These are phyloP conservation scores for Calycina herbarum DNA, from an alignment of 2,329 filamentous ascomycete species.

Conservation along the genomic window DNA sequence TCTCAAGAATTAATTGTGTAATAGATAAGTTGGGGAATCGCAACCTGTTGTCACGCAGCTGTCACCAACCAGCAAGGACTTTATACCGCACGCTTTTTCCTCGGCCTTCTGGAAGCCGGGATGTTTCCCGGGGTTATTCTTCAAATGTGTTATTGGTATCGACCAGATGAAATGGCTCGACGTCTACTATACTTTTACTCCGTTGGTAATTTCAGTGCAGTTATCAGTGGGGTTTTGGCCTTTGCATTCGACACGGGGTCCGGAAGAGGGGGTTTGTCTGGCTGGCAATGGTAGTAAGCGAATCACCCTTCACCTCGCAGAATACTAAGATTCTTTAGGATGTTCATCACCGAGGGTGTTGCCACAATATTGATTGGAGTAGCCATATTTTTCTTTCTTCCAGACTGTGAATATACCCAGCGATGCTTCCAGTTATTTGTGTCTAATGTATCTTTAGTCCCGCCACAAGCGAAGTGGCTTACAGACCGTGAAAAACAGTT, in stretches of 20 bases:
- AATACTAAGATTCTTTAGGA: too few relatives aligned
- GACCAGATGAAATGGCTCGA: constrained; percentile 48
- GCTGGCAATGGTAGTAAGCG: too few relatives aligned
- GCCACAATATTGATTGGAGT: too few relatives aligned
- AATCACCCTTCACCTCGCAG: too few relatives aligned
- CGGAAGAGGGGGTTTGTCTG: too few relatives aligned
- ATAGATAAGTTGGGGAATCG: background rate
- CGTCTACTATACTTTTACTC: constrained; percentile 47
- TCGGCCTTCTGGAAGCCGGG: background rate
- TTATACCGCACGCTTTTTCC: background rate
- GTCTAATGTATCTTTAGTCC: too few relatives aligned
- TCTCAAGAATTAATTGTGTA: background rate
- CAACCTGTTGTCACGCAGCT: background rate
- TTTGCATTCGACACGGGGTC: background rate
- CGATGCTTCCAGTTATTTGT: too few relatives aligned
- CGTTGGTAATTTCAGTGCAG: background rate
- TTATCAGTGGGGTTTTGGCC: background rate
- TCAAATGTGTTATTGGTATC: constrained; percentile 50
- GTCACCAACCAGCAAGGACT: background rate
- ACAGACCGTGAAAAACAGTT: too few relatives aligned
- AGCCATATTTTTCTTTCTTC: too few relatives aligned
- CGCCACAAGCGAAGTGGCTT: too few relatives aligned
- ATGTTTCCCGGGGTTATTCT: constrained; percentile 38
- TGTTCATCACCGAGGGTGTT: too few relatives aligned
- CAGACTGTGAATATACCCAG: too few relatives aligned